Conservation (phyloP, 2,329 filamentous ascomycete species). For the Aspergillus sergii region DNA sequence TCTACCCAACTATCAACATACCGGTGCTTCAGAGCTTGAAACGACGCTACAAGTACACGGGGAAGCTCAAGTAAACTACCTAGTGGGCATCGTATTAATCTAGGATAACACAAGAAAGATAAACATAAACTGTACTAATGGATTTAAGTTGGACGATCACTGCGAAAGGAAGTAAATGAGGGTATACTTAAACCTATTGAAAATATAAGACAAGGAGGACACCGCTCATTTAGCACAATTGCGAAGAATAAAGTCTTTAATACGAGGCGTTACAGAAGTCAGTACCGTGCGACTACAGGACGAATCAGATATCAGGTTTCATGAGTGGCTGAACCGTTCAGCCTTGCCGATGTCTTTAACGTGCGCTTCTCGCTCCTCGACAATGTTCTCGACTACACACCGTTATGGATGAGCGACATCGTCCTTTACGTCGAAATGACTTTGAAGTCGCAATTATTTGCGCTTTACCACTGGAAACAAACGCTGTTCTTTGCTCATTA, state of each 20-base stretch:
- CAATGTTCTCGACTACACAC: not conserved
- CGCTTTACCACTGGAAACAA: not conserved
- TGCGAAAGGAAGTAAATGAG: too few species aligned
- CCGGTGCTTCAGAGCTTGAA: too few species aligned
- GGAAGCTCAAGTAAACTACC: too few species aligned
- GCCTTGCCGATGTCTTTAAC: not conserved
- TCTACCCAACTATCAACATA: too few species aligned
- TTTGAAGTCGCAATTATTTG: not conserved
- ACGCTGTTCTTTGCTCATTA: not conserved
- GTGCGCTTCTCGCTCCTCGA: not conserved
- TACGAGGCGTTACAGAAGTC: not conserved
- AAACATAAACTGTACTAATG: too few species aligned
- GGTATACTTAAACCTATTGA: not conserved
- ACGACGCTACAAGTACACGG: too few species aligned
- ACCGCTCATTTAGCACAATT: not conserved
- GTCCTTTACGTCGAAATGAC: not conserved
- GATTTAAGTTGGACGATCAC: too few species aligned
- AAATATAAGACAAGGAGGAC: not conserved
- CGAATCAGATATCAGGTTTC: not conserved
- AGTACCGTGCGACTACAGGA: not conserved
- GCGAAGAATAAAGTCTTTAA: not conserved
- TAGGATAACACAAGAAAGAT: too few species aligned
- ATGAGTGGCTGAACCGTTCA: not conserved
- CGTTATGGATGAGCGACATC: not conserved
- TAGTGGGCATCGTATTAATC: too few species aligned